phyloP scores from a whole-genome alignment of 2,329 filamentous ascomycete species.

The Paraphoma sp. region DNA sequence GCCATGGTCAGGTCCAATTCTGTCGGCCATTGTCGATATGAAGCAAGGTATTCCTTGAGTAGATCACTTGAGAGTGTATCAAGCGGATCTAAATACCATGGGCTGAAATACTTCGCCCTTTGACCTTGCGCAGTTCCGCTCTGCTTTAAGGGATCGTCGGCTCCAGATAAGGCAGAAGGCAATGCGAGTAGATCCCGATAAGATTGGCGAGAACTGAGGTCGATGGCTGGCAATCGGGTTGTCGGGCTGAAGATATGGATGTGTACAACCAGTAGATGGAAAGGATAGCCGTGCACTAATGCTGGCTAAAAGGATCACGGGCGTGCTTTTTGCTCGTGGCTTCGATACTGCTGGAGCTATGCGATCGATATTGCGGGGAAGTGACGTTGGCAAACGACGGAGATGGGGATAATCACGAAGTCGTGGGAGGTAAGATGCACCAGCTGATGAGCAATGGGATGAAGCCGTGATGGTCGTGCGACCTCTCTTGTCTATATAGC shows the following conservation, averaged over 20 bases:
- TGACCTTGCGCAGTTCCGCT: neutral
- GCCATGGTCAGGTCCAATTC: slow-evolving; percentile 51
- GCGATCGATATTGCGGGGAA: slow-evolving; percentile 26
- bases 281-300: slow-evolving; percentile 6
- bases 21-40: slow-evolving; percentile 42
- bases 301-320: slow-evolving; percentile 8
- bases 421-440: neutral
- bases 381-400: slow-evolving; percentile 12
- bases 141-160: slow-evolving; percentile 7
- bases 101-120: neutral
- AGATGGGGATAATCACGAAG: slow-evolving; percentile 7
- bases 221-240: slow-evolving; percentile 20
- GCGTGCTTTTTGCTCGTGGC: slow-evolving; percentile 20
- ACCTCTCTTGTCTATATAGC: slow-evolving; percentile 18
- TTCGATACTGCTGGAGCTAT: slow-evolving; percentile 7
- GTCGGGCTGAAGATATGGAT: slow-evolving; percentile 15
- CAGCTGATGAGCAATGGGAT: slow-evolving; percentile 10
- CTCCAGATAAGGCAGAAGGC: slow-evolving; percentile 20
- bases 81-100: neutral
- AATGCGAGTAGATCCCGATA: slow-evolving; percentile 16
- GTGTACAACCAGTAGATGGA: slow-evolving; percentile 13
- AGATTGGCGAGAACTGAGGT: slow-evolving; percentile 21
- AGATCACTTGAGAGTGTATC: neutral
- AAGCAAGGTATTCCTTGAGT: slow-evolving; percentile 10
- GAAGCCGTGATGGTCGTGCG: neutral